These are phyloP conservation scores for Vickermania spadyakhi DNA, from an alignment of 208 protist genomes.

Conservation along the genomic window DNA sequence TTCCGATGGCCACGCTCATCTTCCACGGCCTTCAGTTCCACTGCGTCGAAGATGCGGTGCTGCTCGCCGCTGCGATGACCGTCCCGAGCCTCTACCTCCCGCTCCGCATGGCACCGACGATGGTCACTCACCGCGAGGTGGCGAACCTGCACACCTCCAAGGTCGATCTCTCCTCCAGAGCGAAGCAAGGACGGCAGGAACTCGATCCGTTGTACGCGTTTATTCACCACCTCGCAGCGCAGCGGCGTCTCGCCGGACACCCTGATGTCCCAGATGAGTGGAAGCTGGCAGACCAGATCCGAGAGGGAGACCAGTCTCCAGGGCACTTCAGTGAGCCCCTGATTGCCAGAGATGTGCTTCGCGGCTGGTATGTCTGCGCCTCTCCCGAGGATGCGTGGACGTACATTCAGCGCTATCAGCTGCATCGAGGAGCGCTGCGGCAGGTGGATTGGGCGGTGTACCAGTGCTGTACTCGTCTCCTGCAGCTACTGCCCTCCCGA, in stretches of 20 bases:
- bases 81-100: conserved; percentile 43
- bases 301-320: neutral
- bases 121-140: neutral
- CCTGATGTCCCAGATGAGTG: neutral
- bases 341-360: conserved; percentile 40
- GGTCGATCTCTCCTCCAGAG: too few species aligned
- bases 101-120: conserved; percentile 12
- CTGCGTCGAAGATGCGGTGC: conserved; percentile 63
- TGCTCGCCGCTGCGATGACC: conserved; percentile 67
- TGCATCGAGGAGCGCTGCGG: conserved; percentile 49
- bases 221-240: neutral
- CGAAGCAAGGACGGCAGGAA: too few species aligned
- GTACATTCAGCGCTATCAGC: conserved; percentile 12
- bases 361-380: conserved; percentile 48
- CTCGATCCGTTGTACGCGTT: neutral
- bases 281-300: neutral
- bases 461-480: conserved; percentile 45
- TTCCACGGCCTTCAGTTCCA: conserved; percentile 55
- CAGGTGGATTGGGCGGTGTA: conserved; percentile 44
- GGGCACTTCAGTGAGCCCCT: conserved; percentile 63
- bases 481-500: conserved; percentile 15
- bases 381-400: conserved; percentile 10
- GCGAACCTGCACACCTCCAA: neutral
- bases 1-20: conserved; percentile 43
- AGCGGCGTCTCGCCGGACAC: neutral